phyloP scores from a whole-genome alignment of 2,329 filamentous ascomycete genomes.

The Aureobasidium sp. region DNA sequence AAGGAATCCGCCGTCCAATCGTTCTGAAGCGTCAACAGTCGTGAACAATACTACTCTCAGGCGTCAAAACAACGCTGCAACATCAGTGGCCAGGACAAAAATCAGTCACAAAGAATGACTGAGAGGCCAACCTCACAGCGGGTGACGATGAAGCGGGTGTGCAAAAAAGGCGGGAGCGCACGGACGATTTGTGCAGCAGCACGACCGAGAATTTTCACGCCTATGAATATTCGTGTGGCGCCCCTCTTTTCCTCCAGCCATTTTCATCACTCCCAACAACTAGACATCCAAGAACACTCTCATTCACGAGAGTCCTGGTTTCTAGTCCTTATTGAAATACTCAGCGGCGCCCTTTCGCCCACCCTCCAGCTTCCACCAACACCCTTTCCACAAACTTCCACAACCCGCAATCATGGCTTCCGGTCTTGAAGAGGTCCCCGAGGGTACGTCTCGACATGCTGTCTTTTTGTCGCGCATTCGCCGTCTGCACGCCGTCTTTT shows the following conservation, averaged over 20 bases:
- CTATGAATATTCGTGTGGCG: conserved; percentile 12
- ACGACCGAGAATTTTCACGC: neutral
- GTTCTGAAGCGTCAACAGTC: too few relatives aligned
- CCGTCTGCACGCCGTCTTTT: too few relatives aligned
- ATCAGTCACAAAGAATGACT: neutral
- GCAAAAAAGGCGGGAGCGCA: conserved; percentile 8
- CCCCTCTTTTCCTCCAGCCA: conserved; percentile 14
- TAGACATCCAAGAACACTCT: conserved; percentile 41
- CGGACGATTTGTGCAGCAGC: neutral
- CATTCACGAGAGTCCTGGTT: conserved; percentile 38
- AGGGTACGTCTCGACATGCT: conserved; percentile 71
- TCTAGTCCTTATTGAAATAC: conserved; percentile 35
- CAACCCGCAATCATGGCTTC: conserved; percentile 92
- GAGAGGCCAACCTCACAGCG: neutral
- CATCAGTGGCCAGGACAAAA: neutral
- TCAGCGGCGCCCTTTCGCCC: conserved; percentile 33
- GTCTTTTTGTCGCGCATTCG: neutral
- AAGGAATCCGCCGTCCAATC: neutral
- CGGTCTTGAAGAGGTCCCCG: conserved; percentile 95
- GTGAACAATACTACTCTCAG: neutral
- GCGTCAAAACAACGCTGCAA: too few relatives aligned
- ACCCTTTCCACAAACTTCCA: conserved; percentile 30
- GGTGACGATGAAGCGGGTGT: neutral
- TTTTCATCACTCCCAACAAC: conserved; percentile 26
- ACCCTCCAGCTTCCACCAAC: conserved; percentile 34